Conservation (phyloP, 2,329 filamentous ascomycete genomes). For the Coniochaeta prunicola region DNA sequence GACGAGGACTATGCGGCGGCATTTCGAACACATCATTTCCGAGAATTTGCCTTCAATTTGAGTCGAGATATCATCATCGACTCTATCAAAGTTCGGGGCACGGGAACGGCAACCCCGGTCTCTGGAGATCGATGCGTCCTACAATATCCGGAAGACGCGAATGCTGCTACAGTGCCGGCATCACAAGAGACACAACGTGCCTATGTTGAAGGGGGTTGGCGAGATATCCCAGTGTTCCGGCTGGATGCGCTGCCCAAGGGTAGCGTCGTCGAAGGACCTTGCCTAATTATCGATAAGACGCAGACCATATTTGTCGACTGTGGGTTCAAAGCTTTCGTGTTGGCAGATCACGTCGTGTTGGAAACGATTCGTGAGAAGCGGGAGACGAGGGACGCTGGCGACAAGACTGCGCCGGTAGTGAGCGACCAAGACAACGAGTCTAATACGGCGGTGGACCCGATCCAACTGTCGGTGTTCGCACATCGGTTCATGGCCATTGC, state of each 20-base stretch:
- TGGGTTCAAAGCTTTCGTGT: slow-evolving; percentile 18
- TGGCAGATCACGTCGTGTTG: slow-evolving; percentile 16
- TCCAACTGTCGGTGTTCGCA: slow-evolving; percentile 68
- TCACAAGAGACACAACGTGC: slow-evolving; percentile 16
- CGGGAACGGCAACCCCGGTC: background rate
- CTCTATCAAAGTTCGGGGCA: background rate
- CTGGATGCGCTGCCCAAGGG: slow-evolving; percentile 16
- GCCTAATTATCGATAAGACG: slow-evolving; percentile 18
- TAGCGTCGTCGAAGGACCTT: slow-evolving; percentile 4
- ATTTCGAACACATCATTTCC: background rate
- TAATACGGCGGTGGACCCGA: slow-evolving; percentile 31
- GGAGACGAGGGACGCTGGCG: no score
- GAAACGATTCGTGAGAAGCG: no score
- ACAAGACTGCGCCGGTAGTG: background rate
- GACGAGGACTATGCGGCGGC: background rate
- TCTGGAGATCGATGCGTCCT: background rate
- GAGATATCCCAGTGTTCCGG: slow-evolving; percentile 17
- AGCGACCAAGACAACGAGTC: background rate
- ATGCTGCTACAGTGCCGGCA: background rate
- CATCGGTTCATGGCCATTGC: slow-evolving; percentile 75
- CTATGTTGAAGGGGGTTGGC: slow-evolving; percentile 21
- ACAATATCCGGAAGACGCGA: no score
- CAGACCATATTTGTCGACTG: slow-evolving; percentile 22
- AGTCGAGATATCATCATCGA: background rate
- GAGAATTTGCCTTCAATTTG: background rate